Conservation (phyloP, 108 stramenopile species). For the Schizochytrium sp. region DNA sequence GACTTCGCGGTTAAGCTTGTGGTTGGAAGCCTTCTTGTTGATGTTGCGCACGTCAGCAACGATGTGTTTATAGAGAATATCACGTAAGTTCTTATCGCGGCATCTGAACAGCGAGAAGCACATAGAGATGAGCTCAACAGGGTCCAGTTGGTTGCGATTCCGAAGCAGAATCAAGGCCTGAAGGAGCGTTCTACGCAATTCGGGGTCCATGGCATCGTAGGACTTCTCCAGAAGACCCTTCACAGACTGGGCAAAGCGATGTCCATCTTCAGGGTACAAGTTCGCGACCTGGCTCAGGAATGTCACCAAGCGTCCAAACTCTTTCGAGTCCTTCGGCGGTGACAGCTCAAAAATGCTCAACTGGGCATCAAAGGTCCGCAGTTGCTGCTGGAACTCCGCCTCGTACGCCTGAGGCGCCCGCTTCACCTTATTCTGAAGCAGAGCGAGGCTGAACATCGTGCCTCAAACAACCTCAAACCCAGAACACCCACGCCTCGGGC, state of each 20-base stretch:
- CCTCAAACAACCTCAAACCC: background rate
- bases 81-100: slow-evolving; percentile 87
- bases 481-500: background rate
- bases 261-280: slow-evolving; percentile 81
- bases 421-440: slow-evolving; percentile 96
- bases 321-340: slow-evolving; percentile 80
- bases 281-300: slow-evolving; percentile 83
- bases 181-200: slow-evolving; percentile 87
- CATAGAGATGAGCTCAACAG: slow-evolving; percentile 85
- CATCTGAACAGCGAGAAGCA: slow-evolving; percentile 91
- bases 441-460: slow-evolving; percentile 73
- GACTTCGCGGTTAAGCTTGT: slow-evolving; percentile 71
- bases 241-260: slow-evolving; percentile 82
- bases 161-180: slow-evolving; percentile 90
- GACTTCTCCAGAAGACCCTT: slow-evolving; percentile 82
- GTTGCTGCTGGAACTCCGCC: slow-evolving; percentile 91
- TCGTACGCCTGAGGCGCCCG: slow-evolving; percentile 90
- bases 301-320: slow-evolving; percentile 81
- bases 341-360: slow-evolving; percentile 80
- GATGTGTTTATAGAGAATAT: slow-evolving; percentile 86
- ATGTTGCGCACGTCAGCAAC: slow-evolving; percentile 86
- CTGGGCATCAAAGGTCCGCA: slow-evolving; percentile 82
- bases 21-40: slow-evolving; percentile 73
- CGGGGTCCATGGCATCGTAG: slow-evolving; percentile 78
- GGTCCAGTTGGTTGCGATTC: slow-evolving; percentile 86